Base-by-base conservation (phyloP, 371 early-diverging fungal genomes). In the Syncephalastrum monosporum region DNA sequence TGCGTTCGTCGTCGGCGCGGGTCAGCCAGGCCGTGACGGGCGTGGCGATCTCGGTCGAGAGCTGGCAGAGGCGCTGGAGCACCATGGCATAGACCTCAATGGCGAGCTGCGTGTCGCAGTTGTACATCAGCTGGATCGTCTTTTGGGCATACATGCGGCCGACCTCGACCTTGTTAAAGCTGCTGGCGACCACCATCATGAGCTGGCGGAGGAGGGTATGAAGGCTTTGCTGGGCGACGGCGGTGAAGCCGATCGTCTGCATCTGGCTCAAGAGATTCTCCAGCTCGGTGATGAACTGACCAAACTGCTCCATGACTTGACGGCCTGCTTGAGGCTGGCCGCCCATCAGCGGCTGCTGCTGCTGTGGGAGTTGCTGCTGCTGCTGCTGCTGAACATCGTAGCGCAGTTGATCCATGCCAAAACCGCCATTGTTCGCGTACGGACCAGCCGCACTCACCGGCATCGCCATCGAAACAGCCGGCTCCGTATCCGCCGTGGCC, bases 1-100 rank as follows among this genome's bases (percentile, higher is more conserved):
- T 94, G 65, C 94, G 91, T 62, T 95, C 96, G 62, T 97, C 97
- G 44, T 95, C 94, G 3, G 92, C 84, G 72, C 91, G 95, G n/a
- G 94, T 82, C 14, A 99, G 70, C 98, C 97, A 98, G 21, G 84
- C 79, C 3, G 82, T 87, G 42, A 98, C 90, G 69, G 96, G 93
- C 46, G 87, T 85, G 21, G 82, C 85, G 0, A 92, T 90, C 25
- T 83, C 82, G 54, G 81, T 81, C 0, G 94, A 92, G 24, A 84
- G 64, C 51, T 92, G 91, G 61, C 92, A 93, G 14, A 97, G 69
- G 5, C 85, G 75, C 55, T 89, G 90, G 55, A 99, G 71, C 2
- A 98, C 67, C 7, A 85, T 71, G 4, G 92, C 86, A 62, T 92
- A 95, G 23, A 91, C 79, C 52, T 95, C 95, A 17, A 91, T 83